Percentiles rank a stretch among this genome's conserved stretches.
These are phyloP conservation scores for Phytophthora vignae DNA, from an alignment of 352 stramenopile genomes.

Conservation along the genomic window DNA sequence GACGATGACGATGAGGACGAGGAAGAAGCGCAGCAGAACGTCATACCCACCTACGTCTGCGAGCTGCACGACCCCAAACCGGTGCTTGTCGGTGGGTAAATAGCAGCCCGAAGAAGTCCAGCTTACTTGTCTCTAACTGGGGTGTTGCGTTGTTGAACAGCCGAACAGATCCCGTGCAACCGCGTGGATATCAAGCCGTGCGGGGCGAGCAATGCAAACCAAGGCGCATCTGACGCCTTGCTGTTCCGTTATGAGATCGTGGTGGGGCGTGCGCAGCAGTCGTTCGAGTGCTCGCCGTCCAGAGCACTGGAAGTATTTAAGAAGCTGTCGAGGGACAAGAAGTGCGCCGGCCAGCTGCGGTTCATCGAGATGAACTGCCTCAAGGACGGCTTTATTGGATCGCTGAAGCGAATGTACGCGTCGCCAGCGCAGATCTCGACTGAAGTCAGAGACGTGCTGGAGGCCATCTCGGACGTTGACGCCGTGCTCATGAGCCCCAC, in stretches of 20 bases:
- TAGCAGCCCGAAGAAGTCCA: background rate
- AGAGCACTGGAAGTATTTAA: conserved; percentile 70
- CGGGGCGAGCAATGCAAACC: conserved; percentile 26
- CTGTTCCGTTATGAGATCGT: conserved; percentile 78
- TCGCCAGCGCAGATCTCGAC: conserved; percentile 64
- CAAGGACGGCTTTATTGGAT: conserved; percentile 60
- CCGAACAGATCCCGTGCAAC: conserved; percentile 69
- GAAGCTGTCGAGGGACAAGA: conserved; percentile 55
- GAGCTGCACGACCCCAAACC: conserved; percentile 79
- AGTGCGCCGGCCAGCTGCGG: conserved; percentile 57
- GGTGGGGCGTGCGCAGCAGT: conserved; percentile 56
- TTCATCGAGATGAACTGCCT: conserved; percentile 82
- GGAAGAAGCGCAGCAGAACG: conserved; percentile 18
- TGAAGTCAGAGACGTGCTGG: conserved; percentile 76
- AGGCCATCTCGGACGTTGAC: conserved; percentile 80
- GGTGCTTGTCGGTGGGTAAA: conserved; percentile 64
- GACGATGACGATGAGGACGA: conserved; percentile 39
- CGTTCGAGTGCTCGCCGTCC: conserved; percentile 72
- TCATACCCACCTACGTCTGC: conserved; percentile 76
- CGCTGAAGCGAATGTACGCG: conserved; percentile 71
- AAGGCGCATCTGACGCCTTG: conserved; percentile 10
- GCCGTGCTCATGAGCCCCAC: conserved; percentile 61
- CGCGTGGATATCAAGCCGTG: conserved; percentile 64
- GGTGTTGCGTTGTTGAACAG: conserved; percentile 36
- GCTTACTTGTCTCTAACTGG: background rate